A percentile compares a stretch with the other conserved stretches of the same genome.
Conservation (phyloP, 2,329 filamentous ascomycete species). For the Neofusicoccum ribis region DNA sequence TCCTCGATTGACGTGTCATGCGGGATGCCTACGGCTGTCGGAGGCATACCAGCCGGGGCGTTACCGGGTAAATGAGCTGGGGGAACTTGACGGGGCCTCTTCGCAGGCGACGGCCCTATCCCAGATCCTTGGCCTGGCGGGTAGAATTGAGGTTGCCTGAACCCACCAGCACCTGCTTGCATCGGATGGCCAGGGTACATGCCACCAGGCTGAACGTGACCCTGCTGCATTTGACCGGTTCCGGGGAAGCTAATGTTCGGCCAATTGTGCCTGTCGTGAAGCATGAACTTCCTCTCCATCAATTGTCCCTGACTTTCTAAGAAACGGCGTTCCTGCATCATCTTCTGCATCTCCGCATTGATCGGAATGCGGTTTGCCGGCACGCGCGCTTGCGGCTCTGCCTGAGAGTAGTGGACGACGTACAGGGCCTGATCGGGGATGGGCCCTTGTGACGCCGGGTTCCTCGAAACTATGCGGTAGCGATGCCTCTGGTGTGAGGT, state of each 20-base stretch:
- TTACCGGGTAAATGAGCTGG: slow-evolving; percentile 45
- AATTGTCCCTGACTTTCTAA: slow-evolving; percentile 71
- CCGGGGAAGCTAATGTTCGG: slow-evolving; percentile 54
- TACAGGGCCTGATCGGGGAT: slow-evolving; percentile 76
- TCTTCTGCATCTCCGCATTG: slow-evolving; percentile 57
- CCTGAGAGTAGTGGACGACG: slow-evolving; percentile 85
- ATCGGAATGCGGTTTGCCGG: slow-evolving; percentile 68
- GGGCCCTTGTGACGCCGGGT: slow-evolving; percentile 67
- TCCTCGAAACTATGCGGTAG: slow-evolving; percentile 79
- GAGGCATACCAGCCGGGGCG: slow-evolving; percentile 37
- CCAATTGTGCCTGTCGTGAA: slow-evolving; percentile 87
- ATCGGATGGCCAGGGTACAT: slow-evolving; percentile 31
- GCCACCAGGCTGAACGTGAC: slow-evolving; percentile 11
- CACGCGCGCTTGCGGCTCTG: slow-evolving; percentile 72
- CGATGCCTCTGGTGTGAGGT: slow-evolving; percentile 78
- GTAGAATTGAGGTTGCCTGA: slow-evolving; percentile 31
- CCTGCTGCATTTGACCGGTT: slow-evolving; percentile 11
- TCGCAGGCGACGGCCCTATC: slow-evolving; percentile 46
- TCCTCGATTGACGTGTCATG: slow-evolving; percentile 67
- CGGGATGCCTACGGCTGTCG: slow-evolving; percentile 26
- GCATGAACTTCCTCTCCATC: slow-evolving; percentile 91
- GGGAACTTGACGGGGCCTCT: slow-evolving; percentile 44
- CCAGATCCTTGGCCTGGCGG: slow-evolving; percentile 28
- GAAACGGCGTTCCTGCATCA: slow-evolving; percentile 61
- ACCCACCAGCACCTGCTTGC: slow-evolving; percentile 28